These are phyloP conservation scores for Hygrophorus russula DNA, from an alignment of 768 basidiomycete species.

Conservation along the genomic window DNA sequence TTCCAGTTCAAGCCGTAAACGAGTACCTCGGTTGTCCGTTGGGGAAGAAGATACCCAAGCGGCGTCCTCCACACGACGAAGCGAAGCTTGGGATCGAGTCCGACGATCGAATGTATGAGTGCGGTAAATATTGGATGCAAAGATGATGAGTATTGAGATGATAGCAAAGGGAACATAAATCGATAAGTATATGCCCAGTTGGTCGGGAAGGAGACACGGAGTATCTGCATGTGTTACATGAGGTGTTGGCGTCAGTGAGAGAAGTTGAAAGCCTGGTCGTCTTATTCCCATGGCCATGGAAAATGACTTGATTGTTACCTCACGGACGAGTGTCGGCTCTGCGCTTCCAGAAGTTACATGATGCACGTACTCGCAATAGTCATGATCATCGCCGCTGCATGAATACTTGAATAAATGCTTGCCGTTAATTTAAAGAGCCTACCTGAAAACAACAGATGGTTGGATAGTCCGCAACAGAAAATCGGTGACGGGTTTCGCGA, in stretches of 20 bases:
- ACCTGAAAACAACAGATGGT: conserved; percentile 74
- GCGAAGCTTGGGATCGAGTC: not conserved
- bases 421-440: conserved; percentile 12
- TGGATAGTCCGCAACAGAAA: conserved; percentile 55
- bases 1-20: not conserved
- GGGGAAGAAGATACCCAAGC: conserved; percentile 1
- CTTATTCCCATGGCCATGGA: conserved; percentile 85
- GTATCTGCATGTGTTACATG: conserved; percentile 32
- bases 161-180: conserved; percentile 60
- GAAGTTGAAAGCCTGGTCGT: conserved; percentile 80
- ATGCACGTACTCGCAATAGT: conserved; percentile 77
- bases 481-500: conserved; percentile 53
- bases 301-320: conserved; percentile 83
- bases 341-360: conserved; percentile 14
- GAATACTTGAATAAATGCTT: conserved; percentile 2
- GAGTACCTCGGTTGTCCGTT: conserved; percentile 1
- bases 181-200: conserved; percentile 63
- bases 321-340: conserved; percentile 31
- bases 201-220: conserved; percentile 78
- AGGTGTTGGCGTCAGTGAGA: conserved; percentile 50
- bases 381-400: conserved; percentile 84
- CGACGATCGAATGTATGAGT: conserved; percentile 5
- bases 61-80: not conserved
- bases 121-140: conserved; percentile 16
- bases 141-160: conserved; percentile 41